Percentiles rank a stretch among this genome's conserved stretches.
These are phyloP conservation scores for Aspergillus pseudotamarii DNA, from an alignment of 2,329 filamentous ascomycete species.

Conservation along the genomic window DNA sequence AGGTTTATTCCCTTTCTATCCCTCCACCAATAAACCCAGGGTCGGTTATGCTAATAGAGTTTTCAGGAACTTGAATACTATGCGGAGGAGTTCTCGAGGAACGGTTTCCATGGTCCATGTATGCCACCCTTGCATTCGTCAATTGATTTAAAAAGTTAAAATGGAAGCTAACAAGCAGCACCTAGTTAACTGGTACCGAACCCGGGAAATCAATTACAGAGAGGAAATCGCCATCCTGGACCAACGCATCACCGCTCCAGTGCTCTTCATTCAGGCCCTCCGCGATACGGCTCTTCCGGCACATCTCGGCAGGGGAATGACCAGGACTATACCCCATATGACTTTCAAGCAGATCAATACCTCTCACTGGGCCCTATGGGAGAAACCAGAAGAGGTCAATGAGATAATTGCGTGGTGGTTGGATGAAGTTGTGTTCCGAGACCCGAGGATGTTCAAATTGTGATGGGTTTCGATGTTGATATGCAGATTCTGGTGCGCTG, in stretches of 20 bases:
- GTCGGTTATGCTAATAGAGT: conserved; percentile 8
- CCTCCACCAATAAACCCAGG: not conserved
- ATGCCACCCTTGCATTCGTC: conserved; percentile 29
- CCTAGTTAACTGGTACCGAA: conserved; percentile 82
- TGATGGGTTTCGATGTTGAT: not conserved
- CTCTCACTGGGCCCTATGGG: conserved; percentile 80
- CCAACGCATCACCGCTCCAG: conserved; percentile 60
- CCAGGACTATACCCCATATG: conserved; percentile 64
- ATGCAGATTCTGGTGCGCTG: not conserved
- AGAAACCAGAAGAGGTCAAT: conserved; percentile 74
- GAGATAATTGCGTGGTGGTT: conserved; percentile 69
- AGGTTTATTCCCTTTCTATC: conserved; percentile 19
- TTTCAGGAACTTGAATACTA: conserved; percentile 73
- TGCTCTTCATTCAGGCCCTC: conserved; percentile 74
- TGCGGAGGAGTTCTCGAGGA: conserved; percentile 67
- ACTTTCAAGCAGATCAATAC: conserved; percentile 68
- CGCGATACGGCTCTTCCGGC: conserved; percentile 74
- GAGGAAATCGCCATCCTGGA: conserved; percentile 62
- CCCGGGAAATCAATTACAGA: conserved; percentile 69
- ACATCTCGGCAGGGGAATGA: conserved; percentile 72
- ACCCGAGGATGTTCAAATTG: conserved; percentile 18
- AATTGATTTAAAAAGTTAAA: not conserved
- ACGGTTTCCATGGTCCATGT: conserved; percentile 75
- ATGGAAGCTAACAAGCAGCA: conserved; percentile 1
- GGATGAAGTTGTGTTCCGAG: conserved; percentile 55